These are phyloP conservation scores for Tricholoma sp. DNA, from an alignment of 768 basidiomycete genomes.

Conservation along the genomic window DNA sequence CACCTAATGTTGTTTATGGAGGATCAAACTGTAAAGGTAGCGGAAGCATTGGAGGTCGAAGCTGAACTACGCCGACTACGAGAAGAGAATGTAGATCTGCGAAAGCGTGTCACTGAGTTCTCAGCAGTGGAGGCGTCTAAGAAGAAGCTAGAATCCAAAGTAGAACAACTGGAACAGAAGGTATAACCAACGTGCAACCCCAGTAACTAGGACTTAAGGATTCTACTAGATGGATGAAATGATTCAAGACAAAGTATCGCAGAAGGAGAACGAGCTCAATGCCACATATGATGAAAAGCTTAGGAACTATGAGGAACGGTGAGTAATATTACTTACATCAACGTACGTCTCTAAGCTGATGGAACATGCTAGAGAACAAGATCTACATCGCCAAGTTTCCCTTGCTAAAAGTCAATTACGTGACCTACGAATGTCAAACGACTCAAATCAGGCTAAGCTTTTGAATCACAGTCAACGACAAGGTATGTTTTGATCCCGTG, in stretches of 20 bases:
- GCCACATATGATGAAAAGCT: slow-evolving; percentile 96
- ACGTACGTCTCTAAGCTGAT: not conserved
- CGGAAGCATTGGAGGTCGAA: slow-evolving; percentile 77
- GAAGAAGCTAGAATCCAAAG: slow-evolving; percentile 69
- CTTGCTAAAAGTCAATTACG: slow-evolving; percentile 84
- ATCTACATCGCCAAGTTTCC: slow-evolving; percentile 87
- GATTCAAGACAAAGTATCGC: slow-evolving; percentile 81
- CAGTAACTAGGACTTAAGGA: slow-evolving; percentile 3
- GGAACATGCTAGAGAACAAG: slow-evolving; percentile 66
- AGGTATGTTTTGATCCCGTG: slow-evolving; percentile 39
- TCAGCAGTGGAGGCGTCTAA: slow-evolving; percentile 60
- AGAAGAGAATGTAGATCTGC: slow-evolving; percentile 81
- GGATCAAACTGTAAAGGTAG: slow-evolving; percentile 92
- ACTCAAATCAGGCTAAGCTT: slow-evolving; percentile 88
- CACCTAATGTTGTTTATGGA: slow-evolving; percentile 20
- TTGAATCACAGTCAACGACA: slow-evolving; percentile 88
- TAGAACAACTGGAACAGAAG: slow-evolving; percentile 81
- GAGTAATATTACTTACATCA: slow-evolving; percentile 14
- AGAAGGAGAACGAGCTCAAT: slow-evolving; percentile 95
- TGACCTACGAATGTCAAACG: slow-evolving; percentile 87
- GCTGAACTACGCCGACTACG: slow-evolving; percentile 65
- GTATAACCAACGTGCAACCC: slow-evolving; percentile 30
- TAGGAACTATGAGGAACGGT: slow-evolving; percentile 96
- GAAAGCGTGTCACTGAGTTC: slow-evolving; percentile 62
- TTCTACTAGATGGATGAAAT: slow-evolving; percentile 84